These are phyloP conservation scores for Platismatia glauca DNA, from an alignment of 495 filamentous ascomycete genomes.

Conservation along the genomic window DNA sequence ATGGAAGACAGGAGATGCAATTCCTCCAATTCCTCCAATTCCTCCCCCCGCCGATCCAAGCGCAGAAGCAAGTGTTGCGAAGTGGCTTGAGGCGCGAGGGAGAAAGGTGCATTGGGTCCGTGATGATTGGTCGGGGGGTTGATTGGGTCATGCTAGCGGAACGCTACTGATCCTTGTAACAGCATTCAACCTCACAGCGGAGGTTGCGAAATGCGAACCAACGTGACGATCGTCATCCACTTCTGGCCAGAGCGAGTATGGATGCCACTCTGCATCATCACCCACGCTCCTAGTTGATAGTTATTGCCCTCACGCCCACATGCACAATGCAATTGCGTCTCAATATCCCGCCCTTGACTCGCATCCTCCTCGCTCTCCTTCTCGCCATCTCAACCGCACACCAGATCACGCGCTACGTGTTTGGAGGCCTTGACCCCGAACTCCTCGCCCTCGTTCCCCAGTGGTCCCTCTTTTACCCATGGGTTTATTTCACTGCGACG, in stretches of 20 bases:
- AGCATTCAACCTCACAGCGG: background rate
- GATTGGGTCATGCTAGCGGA: background rate
- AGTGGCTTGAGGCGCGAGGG: background rate
- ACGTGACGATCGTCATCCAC: background rate
- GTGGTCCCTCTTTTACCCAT: slow-evolving; percentile 75
- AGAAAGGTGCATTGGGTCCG: background rate
- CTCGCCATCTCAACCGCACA: slow-evolving; percentile 72
- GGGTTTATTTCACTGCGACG: slow-evolving; percentile 80
- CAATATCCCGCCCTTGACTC: slow-evolving; percentile 83
- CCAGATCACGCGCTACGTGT: slow-evolving; percentile 62
- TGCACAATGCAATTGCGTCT: slow-evolving; percentile 55
- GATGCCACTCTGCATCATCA: background rate
- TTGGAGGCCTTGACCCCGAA: slow-evolving; percentile 55
- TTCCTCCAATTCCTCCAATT: no score
- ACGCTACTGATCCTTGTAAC: background rate
- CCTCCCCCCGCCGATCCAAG: no score
- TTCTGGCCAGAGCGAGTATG: no score
- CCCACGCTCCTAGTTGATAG: no score
- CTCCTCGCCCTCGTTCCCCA: slow-evolving; percentile 83
- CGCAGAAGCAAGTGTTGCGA: background rate
- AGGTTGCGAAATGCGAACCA: background rate
- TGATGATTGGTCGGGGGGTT: background rate
- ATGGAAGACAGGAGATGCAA: no score
- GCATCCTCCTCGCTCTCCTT: slow-evolving; percentile 64
- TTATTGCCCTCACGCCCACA: background rate